These are phyloP conservation scores for Hymenoscyphus repandus DNA, from an alignment of 2,329 filamentous ascomycete genomes.

Conservation along the genomic window DNA sequence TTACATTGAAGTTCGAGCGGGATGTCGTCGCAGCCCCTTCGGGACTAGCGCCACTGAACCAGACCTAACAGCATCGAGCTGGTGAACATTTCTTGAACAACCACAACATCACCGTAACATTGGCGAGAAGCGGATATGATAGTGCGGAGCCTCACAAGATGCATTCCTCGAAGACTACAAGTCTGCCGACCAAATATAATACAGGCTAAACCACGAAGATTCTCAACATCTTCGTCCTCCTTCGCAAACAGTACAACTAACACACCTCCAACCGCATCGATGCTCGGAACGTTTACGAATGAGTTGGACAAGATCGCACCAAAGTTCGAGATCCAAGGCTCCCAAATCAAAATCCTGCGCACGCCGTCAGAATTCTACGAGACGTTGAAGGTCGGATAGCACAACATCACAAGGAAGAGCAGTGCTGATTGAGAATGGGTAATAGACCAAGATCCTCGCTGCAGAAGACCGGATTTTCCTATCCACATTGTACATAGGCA, in stretches of 20 bases:
- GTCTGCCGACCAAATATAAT: slow-evolving; percentile 18
- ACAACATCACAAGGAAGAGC: neutral
- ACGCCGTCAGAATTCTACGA: slow-evolving; percentile 88
- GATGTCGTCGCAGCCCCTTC: slow-evolving; percentile 18
- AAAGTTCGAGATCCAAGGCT: slow-evolving; percentile 79
- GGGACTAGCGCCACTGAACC: slow-evolving; percentile 12
- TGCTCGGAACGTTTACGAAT: slow-evolving; percentile 54
- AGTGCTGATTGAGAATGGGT: slow-evolving; percentile 24
- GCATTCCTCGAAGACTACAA: slow-evolving; percentile 27
- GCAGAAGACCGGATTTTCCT: slow-evolving; percentile 80
- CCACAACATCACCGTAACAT: neutral
- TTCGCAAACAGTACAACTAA: slow-evolving; percentile 8
- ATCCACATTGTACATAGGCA: slow-evolving; percentile 95
- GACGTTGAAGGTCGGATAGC: slow-evolving; percentile 68
- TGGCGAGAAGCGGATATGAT: slow-evolving; percentile 29
- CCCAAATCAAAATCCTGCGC: slow-evolving; percentile 72
- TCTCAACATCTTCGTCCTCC: slow-evolving; percentile 27
- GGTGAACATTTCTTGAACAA: neutral
- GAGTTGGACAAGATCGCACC: slow-evolving; percentile 88
- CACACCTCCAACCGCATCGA: slow-evolving; percentile 42
- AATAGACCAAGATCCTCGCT: slow-evolving; percentile 70
- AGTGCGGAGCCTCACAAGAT: slow-evolving; percentile 31
- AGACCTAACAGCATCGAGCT: neutral
- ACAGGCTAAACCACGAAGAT: slow-evolving; percentile 24
- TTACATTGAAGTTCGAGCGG: slow-evolving; percentile 8